Evolutionary conservation across 2,329 filamentous ascomycete species (phyloP), one percentile per base, ranked within the genome.

Genomic region (Chaetomium sp.): DNA sequence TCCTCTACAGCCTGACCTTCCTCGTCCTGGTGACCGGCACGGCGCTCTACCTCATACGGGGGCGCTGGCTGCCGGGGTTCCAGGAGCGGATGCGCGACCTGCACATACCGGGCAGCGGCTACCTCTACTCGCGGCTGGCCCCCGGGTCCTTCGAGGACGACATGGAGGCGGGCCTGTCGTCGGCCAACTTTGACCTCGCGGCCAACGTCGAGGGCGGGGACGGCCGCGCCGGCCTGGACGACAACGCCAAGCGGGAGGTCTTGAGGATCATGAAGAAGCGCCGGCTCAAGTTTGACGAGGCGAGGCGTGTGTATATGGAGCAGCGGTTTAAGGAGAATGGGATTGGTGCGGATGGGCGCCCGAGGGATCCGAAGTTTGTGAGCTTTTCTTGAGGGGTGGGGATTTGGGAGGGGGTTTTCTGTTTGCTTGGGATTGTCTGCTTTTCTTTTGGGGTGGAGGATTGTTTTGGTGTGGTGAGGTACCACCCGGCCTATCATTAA

Each of bases 281-380:
- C 69, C 85, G 88, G 65, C 85, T 98, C 69, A 85, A 83, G 66
- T 99, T 99, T 75, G 94, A 99, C 78, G 92, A 97, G 79, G 95
- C 94, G 47, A 85, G 95, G 71, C 85, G 91, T 72, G 84, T 92
- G 54, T 96, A 91, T 75, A 95, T 93, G 79, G 90, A 97, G 80
- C 87, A 90, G 72, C 83, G 88, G 64, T 97, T 99, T 79, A 87
- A 87, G 75, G 92, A 88, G 75, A 92, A 96, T 73, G 91, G 91
- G 59, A 97, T 99, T 75, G 92, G 89, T 1, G 84, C 90, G 5
- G 95, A 99, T 77, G 95, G 95, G 4, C 80, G 89, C 71, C 95
- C 95, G 67, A 85, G 88, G 75, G 94, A 98, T 80, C 93, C 93
- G 67, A 97, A 97, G 81, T 96, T 97, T 75, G 93, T 98, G 65